phyloP scores from a whole-genome alignment of 495 filamentous ascomycete genomes.

The Pyrenopolyporus hunteri region DNA sequence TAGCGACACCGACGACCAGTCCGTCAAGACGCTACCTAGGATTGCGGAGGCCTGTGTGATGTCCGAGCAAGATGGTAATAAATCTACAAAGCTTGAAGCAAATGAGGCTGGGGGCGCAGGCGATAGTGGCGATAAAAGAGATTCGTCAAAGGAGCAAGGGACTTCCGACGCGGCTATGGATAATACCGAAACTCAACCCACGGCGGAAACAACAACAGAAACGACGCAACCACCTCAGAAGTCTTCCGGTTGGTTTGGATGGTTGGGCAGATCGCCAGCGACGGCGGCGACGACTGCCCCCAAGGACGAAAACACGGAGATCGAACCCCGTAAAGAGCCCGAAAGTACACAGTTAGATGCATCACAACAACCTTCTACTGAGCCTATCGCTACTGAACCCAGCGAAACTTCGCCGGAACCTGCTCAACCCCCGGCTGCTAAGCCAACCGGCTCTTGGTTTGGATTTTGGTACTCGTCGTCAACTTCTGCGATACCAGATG shows the following conservation, averaged over 20 bases:
- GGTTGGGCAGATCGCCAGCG: conserved; percentile 54
- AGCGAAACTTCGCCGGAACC: neutral
- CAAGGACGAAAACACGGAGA: conserved; percentile 33
- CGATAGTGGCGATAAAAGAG: conserved; percentile 1
- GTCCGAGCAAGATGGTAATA: conserved; percentile 29
- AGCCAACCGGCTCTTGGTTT: conserved; percentile 56
- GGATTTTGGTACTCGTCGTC: conserved; percentile 54
- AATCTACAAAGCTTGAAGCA: conserved; percentile 33
- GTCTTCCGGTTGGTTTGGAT: conserved; percentile 63
- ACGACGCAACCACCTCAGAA: conserved; percentile 43
- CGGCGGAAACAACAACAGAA: conserved; percentile 16
- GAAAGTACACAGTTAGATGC: conserved; percentile 12
- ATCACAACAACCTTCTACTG: conserved; percentile 15
- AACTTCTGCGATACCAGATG: conserved; percentile 23
- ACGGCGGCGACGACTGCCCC: conserved; percentile 29
- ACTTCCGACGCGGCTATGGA: conserved; percentile 1
- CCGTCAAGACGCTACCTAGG: conserved; percentile 39
- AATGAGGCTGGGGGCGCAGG: conserved; percentile 8
- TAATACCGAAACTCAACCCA: conserved; percentile 12
- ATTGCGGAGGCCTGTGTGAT: conserved; percentile 33
- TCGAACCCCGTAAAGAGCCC: conserved; percentile 33
- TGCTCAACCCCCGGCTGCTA: conserved; percentile 35
- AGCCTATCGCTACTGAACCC: neutral
- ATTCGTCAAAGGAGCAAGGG: conserved; percentile 8
- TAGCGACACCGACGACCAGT: conserved; percentile 30